Base-by-base conservation (phyloP, 2,329 filamentous ascomycete genomes). In the Xylariaceae sp. region DNA sequence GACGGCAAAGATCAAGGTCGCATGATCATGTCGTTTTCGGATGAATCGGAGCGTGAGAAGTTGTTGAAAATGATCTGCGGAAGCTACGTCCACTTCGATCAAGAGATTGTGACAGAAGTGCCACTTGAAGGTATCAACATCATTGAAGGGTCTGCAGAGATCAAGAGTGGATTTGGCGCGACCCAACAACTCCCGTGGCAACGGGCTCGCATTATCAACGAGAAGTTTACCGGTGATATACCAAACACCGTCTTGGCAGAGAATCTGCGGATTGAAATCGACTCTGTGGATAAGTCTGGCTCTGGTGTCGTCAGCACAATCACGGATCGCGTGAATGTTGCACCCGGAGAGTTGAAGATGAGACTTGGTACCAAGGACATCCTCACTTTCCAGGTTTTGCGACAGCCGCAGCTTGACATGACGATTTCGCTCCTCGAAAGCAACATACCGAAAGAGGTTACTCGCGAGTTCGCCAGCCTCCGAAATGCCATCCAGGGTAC, bases 241-340 rank as follows among this genome's bases (percentile, higher is more conserved):
- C 78, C 85, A 1, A 82, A 83, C 2, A 90, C 88, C 0, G 86
- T 95, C 34, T 80, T 92, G 56, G 90, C 90, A 0, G 88, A 94
- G 68, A 83, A 83, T 66, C 76, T 96, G 62, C 84, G 91, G 34
- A 80, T 95, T 15, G 82, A 95, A 56, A 80, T 90, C 37, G 86
- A 91, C 59, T 90, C 88, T 64, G 84, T 88, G 62, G 85, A 87
- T 56, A 70, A 68, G 59, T 64, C 64, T 15, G 70, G 70, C 23
- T 64, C 68, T 44, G 70, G 71, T 4, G 68, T 73, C 17, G 65
- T 72, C 65, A 90, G 91, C 53, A 90, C 87, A 48, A 78, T 95
- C 13, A 90, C 89, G 1, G 92, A 97, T 74, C 84, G 92, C 44
- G 80, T 96, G 69, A 96, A 96, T 66, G 80, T 95, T 67, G 87